A percentile compares a stretch with the other conserved stretches of the same genome.
Conservation (phyloP, 352 stramenopile genomes). For the Pythium dissotocum region DNA sequence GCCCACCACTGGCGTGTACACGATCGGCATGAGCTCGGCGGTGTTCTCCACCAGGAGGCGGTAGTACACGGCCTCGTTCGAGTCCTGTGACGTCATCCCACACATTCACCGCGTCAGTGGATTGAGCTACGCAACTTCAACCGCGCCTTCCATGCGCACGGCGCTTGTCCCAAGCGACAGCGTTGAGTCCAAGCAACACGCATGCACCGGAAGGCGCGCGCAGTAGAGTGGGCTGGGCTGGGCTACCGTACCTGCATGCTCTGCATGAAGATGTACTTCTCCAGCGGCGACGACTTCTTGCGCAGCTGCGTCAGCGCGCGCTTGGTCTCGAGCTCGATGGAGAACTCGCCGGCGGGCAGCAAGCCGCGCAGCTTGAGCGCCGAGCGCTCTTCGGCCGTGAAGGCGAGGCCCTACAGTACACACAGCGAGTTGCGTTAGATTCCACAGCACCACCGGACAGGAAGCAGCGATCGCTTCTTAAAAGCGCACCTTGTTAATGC, state of each 20-base stretch:
- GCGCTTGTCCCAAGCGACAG: neutral
- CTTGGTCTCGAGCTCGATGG: constrained; percentile 88
- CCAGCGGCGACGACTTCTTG: constrained; percentile 81
- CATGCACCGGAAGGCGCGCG: neutral
- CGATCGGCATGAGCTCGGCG: constrained; percentile 93
- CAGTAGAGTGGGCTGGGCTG: neutral
- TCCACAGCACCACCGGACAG: neutral
- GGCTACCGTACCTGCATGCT: constrained; percentile 53
- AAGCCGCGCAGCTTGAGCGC: constrained; percentile 90
- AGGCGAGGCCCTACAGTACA: constrained; percentile 71
- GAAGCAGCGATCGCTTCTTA: neutral
- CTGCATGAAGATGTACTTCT: constrained; percentile 95
- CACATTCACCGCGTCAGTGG: constrained; percentile 9
- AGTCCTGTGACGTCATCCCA: constrained; percentile 48
- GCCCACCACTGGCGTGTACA: constrained; percentile 98
- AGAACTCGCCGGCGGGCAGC: constrained; percentile 80
- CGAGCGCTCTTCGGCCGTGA: constrained; percentile 89
- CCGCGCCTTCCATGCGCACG: constrained; percentile 1
- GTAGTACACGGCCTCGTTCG: constrained; percentile 93
- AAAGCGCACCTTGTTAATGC: constrained; percentile 86
- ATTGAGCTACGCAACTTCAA: neutral
- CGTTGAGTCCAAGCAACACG: constrained; percentile 7
- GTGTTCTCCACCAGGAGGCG: constrained; percentile 89
- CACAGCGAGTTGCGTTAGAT: neutral
- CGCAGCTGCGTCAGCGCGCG: constrained; percentile 87